Evolutionary conservation across 1,284 basidiomycete species (phyloP), one percentile per base, ranked within the genome.

Genomic region (Sanghuangporus weigelae): DNA sequence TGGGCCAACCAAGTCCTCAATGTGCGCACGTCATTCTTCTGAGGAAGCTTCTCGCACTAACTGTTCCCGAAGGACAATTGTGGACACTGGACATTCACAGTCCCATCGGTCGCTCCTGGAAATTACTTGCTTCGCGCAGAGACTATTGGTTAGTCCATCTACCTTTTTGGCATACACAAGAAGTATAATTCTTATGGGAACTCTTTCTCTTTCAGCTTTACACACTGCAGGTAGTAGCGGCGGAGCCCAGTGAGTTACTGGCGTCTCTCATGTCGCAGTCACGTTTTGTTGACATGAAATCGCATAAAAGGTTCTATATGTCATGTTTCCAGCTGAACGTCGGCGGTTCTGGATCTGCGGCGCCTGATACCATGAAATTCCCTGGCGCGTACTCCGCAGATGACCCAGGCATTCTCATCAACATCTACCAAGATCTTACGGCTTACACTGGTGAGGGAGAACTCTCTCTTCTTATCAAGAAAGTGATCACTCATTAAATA

Each of bases 121-220:
- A 75, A 83, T 69, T 83, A 82, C 69, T 74, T 83, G 51, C 73
- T 84, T 60, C 80, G 81, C 54, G 79, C 81, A 23, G 81, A 84
- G 70, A 80, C 79, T 56, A 81, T 83, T 67, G 81, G 78, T 78
- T 55, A 56, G 75, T 69, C n/a, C 39, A 14, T 23, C 7, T 54
- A 44, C 11, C 21, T 19, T 21, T 49, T 49, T 21, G 21, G 21
- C 10, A 16, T 49, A 16, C 3, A 16, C 3, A n/a, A 31, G 5
- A 31, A 19, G 14, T 10, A 49, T 36, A 1, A 21, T 61, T 46
- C 38, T 11, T 1, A 63, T 8, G 58, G 21, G 8, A 2, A n/a
- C 1, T 59, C 21, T 48, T 54, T 10, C 21, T 39, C 57, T 14
- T 53, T 31, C 60, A 79, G 81, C 80, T 60, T 76, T 82, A 31